A percentile compares a stretch with the other conserved stretches of the same genome.
Evolutionary conservation across 805 yeast species (phyloP).

Genomic region (Ogataea ramenticola): DNA sequence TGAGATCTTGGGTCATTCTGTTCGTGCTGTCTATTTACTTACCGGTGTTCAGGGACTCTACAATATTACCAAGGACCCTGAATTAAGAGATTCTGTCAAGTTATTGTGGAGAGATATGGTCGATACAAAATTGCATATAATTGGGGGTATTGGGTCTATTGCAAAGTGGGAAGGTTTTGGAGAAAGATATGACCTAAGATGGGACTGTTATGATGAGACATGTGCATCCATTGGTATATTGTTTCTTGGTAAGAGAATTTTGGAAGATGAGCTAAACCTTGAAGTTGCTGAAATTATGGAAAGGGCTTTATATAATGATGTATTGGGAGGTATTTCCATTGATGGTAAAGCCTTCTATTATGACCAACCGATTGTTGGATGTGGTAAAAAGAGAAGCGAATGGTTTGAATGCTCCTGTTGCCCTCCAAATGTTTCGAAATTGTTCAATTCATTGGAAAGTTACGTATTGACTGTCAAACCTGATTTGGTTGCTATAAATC

Average conservation of each 20-base stretch:
- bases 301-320: conserved; percentile 16
- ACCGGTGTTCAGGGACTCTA: conserved; percentile 18
- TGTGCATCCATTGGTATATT: conserved; percentile 21
- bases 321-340: conserved; percentile 19
- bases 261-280: conserved; percentile 8
- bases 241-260: conserved; percentile 13
- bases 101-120: conserved; percentile 15
- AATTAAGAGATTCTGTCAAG: conserved; percentile 8
- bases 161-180: conserved; percentile 21
- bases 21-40: conserved; percentile 15
- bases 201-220: conserved; percentile 20
- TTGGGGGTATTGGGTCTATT: conserved; percentile 21
- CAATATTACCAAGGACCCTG: conserved; percentile 9
- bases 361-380: conserved; percentile 15
- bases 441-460: conserved; percentile 16
- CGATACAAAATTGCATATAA: conserved; percentile 16
- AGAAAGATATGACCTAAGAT: conserved; percentile 14
- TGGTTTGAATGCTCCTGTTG: conserved; percentile 20
- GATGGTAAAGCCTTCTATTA: conserved; percentile 18
- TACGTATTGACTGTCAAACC: conserved; percentile 7
- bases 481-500: conserved; percentile 9
- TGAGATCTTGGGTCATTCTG: conserved; percentile 19
- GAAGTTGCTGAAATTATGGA: conserved; percentile 15
- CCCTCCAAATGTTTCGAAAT: conserved; percentile 21
- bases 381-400: conserved; percentile 9